Base-by-base conservation (phyloP, 495 filamentous ascomycete genomes). In the Penicillium turbatum region DNA sequence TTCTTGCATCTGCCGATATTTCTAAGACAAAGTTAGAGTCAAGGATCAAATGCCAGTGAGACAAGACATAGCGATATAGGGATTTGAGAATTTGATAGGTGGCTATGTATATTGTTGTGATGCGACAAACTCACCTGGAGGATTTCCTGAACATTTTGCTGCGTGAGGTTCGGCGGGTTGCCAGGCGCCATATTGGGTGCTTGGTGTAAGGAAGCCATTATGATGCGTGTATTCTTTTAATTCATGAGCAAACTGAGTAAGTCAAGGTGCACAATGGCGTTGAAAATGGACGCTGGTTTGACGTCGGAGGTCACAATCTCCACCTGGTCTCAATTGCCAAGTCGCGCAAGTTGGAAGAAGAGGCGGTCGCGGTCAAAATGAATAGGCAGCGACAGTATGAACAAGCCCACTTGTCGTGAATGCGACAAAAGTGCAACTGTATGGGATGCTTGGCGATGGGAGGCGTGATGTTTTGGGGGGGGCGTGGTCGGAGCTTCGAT, bases 151-250 rank as follows among this genome's bases (percentile, higher is more conserved):
- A 84, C 71, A 60, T 86, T 79, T 54, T 82, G 77, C 53, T 76
- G 77, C 30, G 78, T 85, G 57, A 84, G 64, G 56, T 80, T 79
- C 30, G 76, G 64, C 35, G 83, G 75, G 58, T 81, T 85, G 50
- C 72, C 75, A 62, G 82, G 76, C 68, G 85, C 82, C 65, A 84
- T 74, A 51, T 78, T 79, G 39, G 86, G 81, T 45, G 84, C 75
- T 55, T 82, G 74, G 72, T 92, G 88, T 59, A 88, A 81, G 34
- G 87, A 90, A 65, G 89, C 83, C 89, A 95, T 95, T 53, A 47
- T 79, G 72, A 57, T 64, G 61, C 62, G 62, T 63, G 60, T 65
- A 19, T 44, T 59, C 57, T 30, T 42, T 68, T 43, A 69, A 64
- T 66, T 70, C 72, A 75, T 72, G 35, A 62, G 47, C 47, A 29